Evolutionary conservation across 108 stramenopile genomes (phyloP), one percentile per base, ranked within the genome.

Genomic region (Fragilariopsis cylindrus): DNA sequence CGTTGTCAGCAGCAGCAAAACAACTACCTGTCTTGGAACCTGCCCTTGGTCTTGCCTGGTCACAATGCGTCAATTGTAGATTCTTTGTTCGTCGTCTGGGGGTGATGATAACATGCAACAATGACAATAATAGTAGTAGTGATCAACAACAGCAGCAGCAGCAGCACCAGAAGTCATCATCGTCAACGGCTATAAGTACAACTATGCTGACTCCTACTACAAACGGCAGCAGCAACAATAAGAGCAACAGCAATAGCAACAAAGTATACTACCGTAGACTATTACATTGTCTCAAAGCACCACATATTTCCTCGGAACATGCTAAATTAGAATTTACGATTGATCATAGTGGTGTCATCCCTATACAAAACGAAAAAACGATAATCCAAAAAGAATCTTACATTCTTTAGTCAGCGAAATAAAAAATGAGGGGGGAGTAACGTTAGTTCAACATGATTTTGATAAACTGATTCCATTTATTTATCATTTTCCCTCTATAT

Each of bases 11-110:
- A 50, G 64, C 48, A 62, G 76, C 41, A 55, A 41, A 15, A n/a
- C 7, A 9, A n/a, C 55, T 12, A 15, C 7, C 45, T 16, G n/a
- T 49, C 43, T 52, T 71, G 57, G 63, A 60, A 65, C 91, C 91
- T 6, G 87, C 89, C 6, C 67, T 92, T 67, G 91, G 91, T 47
- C 73, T 90, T 74, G 72, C 78, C 19, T 92, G 91, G 91, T 78
- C 86, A 4, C 81, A 88, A 77, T 92, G 89, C 71, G 80, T 92
- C 62, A 85, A 85, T 58, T 64, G 77, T 49, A 73, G 87, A 50
- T 82, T 70, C 50, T 84, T 86, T 62, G 50, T 77, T 15, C 16
- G 53, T 39, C 66, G 65, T n/a, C 42, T 13, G 11, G 44, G 7
- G 3, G 56, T 12, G 30, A 52, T 5, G 13, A 57, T 3, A 15